A percentile compares a stretch with the other conserved stretches of the same genome.
These are phyloP conservation scores for Salix viminalis DNA, from an alignment of 345 rosid species.

Conservation along the genomic window DNA sequence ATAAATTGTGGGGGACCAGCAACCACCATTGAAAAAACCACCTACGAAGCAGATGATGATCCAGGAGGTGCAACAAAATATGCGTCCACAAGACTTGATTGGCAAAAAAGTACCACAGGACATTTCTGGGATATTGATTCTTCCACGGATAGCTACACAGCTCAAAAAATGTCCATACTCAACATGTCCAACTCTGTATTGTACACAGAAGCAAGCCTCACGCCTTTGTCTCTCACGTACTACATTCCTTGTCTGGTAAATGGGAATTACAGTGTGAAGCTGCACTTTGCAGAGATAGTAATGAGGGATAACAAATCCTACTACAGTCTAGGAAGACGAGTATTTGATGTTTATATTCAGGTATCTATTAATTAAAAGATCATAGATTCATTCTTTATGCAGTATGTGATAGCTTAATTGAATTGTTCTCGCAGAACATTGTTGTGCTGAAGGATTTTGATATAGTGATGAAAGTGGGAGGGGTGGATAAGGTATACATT, in stretches of 20 bases:
- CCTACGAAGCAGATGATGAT: not conserved
- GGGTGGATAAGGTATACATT: constrained; percentile 6
- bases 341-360: constrained; percentile 61
- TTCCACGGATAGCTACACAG: not conserved
- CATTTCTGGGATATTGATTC: not conserved
- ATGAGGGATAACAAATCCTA: constrained; percentile 42
- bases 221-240: constrained; percentile 11
- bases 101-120: constrained; percentile 11
- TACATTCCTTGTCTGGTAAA: constrained; percentile 16
- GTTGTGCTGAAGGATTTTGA: constrained; percentile 17
- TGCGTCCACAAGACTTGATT: not conserved
- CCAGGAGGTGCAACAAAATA: constrained; percentile 8
- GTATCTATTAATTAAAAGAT: constrained; percentile 15
- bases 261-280: constrained; percentile 43
- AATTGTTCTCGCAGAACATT: constrained; percentile 13
- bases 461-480: not conserved
- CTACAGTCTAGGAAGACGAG: constrained; percentile 52
- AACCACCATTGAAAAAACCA: not conserved
- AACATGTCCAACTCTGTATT: not conserved
- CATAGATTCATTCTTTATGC: not conserved
- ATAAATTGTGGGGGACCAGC: constrained; percentile 14
- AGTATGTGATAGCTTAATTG: no score
- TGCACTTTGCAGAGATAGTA: constrained; percentile 57
- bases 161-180: not conserved
- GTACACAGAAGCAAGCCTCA: constrained; percentile 9